Base-by-base conservation (phyloP, 345 rosid species). In the Ceriops zippeliana region DNA sequence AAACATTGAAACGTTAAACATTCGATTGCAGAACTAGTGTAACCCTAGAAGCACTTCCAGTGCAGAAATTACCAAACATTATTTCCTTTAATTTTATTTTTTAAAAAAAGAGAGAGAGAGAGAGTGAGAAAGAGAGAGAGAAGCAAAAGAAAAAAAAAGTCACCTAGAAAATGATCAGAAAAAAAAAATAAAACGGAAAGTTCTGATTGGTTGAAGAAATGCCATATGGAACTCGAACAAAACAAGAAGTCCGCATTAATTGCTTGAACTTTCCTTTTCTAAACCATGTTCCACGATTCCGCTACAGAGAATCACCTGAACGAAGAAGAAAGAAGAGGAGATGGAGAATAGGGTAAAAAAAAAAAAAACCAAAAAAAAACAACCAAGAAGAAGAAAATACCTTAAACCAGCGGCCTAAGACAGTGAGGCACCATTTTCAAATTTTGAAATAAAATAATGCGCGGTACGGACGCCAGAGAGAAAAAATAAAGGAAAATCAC, bases 291-390 rank as follows among this genome's bases (percentile, higher is more conserved):
- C 1, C 57, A 67, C 52, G 15, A 65, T 32, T 13, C 32, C 10
- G 8, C 61, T 72, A 75, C 67, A 56, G 31, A 61, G 49, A 72
- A 38, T 35, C 38, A 69, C 64, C 62, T 37, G 69, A 76, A 75
- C 20, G 15, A 52, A 37, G 0, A 31, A 8, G 26, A 17, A 47
- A 54, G 32, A 28, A 61, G 16, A 3, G 71, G 60, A 59, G 59
- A 5, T 22, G 66, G 21, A 19, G 42, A 28, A 54, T 24, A 28
- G 6, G 6, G 10, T 4, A 30, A 30, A 52, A 34, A 32, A 5
- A 32, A 32, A 5, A 32, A 4, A 0, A 5, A 34, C 1, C 6
- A 34, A 6, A 34, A 34, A 34, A 6, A 34, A 34, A 22, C 24
- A 1, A 34, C 7, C 1, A 6, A 34, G 8, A 7, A 7, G 1